Percentiles rank a stretch among this genome's conserved stretches.
These are phyloP conservation scores for Isochrysis galbana DNA, from an alignment of 78 protist genomes.

Conservation along the genomic window DNA sequence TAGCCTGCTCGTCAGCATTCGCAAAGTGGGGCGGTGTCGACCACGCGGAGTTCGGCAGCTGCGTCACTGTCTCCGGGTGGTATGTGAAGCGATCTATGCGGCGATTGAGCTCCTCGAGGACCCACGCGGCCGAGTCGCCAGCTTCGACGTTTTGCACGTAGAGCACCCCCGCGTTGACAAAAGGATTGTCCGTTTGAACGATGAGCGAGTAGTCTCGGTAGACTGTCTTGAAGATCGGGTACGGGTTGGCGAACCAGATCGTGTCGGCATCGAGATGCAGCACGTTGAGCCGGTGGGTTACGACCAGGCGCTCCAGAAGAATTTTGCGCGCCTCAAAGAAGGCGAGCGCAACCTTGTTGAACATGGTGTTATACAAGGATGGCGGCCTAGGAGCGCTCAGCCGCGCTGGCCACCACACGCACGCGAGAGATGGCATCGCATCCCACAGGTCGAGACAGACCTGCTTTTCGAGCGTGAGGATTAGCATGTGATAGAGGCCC, in stretches of 20 bases:
- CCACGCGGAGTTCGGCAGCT: constrained; percentile 2
- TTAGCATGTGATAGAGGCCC: constrained; percentile 18
- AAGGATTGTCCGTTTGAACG: constrained; percentile 1
- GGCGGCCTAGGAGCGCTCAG: neutral
- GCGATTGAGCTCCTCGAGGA: neutral
- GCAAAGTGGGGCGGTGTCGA: constrained; percentile 23
- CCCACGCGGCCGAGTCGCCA: constrained; percentile 4
- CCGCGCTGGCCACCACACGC: neutral
- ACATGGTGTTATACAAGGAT: constrained; percentile 2
- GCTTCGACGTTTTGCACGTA: neutral
- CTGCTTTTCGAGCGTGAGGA: neutral
- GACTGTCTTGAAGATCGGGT: constrained; percentile 6
- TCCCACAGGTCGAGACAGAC: neutral
- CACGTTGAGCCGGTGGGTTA: neutral
- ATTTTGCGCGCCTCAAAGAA: constrained; percentile 26
- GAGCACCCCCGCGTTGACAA: neutral
- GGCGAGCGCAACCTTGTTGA: neutral
- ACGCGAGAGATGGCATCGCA: neutral
- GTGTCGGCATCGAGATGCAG: constrained; percentile 24
- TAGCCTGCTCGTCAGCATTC: constrained; percentile 11
- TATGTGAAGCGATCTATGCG: constrained; percentile 17
- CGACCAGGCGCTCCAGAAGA: neutral
- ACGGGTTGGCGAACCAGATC: constrained; percentile 28
- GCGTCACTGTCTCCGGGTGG: neutral
- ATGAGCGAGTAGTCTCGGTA: neutral